Base-by-base conservation (phyloP, 1,284 basidiomycete genomes). In the Hemileccinum hortonii region DNA sequence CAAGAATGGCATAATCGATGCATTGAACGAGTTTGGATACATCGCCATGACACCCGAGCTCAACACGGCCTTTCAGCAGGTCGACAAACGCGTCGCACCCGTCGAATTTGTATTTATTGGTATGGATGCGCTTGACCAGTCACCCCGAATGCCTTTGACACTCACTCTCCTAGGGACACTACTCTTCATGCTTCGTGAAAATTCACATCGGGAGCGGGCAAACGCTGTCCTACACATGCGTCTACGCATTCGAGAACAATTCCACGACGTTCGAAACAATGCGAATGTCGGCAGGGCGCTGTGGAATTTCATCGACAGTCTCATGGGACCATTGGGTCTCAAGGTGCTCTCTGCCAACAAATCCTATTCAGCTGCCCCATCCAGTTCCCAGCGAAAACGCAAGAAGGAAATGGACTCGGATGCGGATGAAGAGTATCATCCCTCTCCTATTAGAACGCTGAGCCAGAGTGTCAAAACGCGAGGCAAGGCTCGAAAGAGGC, bases 81-180 rank as follows among this genome's bases (percentile, higher is more conserved):
- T 86, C 19, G 67, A 72, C 47, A 75, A 78, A 50, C 77, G 82
- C n/a, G 74, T 89, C 29, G 82, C 87, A 0, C 87, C 87, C 2
- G 80, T 83, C 11, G 87, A 90, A 65, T 89, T 90, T 63, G 79
- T 87, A 24, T 90, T 86, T 68, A 81, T 86, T 35, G 86, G 86
- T 85, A 58, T 44, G 52, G 21, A 26, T 47, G 24, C 40, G 32
- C 21, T 38, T 43, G 44, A 47, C 11, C 21, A 8, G 44, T 44
- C 30, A 33, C 32, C 16, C 42, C 19, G 21, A 15, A 11, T 16
- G 44, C 8, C n/a, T 26, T 42, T 26, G 32, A n/a, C 47, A 32
- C 41, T 48, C 39, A 55, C 24, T 14, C n/a, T 8, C 26, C n/a
- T 30, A 87, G 84, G 83, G 47, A 79, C 85, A 9, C 58, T 87